Base-by-base conservation (phyloP, 1,139 yeast species). In the Suzukiozyma palmioleophila region DNA sequence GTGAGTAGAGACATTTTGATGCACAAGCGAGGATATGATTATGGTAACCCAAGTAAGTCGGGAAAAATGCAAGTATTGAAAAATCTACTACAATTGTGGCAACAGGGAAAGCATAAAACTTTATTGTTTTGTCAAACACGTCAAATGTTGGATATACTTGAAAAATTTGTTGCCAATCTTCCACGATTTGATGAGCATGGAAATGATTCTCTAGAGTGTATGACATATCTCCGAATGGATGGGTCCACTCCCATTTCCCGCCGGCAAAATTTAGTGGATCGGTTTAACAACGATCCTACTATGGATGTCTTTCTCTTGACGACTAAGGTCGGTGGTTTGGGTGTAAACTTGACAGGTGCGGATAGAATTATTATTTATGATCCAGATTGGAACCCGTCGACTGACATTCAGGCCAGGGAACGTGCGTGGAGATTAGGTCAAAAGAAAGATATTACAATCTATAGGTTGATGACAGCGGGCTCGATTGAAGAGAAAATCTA, bases 371-470 rank as follows among this genome's bases (percentile, higher is more conserved):
- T 92, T 14, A 92, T 92, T 13, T 92, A 75, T 57, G 98, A 92
- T 54, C 98, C 98, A 0, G 98, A 92, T 59, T 92, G 98, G 98
- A 92, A 92, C 54, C 98, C 98, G 0, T 88, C 97, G 0, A 92
- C 97, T 0, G 98, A 92, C 65, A 76, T 92, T 47, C 98, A 92
- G 60, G 98, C 98, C 0, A 69, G 98, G 46, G 98, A 92, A 59
- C 65, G 98, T 38, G 97, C 97, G 0, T 92, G 98, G 98, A 71
- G 98, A 49, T 72, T 92, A 45, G 98, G 98, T 0, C 98, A 92
- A 56, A 90, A 85, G 56, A 80, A 81, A 47, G 96, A 90, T 51
- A 97, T 92, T n/a, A 80, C 90, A 3, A 90, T 92, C 29, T 94
- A 90, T 52, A 66, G 98, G 41, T 64, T 92, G 33, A 88, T 92